Evolutionary conservation across 202 grass and related monocot species (phyloP).

Genomic region (Schoenoplectus triqueter): DNA sequence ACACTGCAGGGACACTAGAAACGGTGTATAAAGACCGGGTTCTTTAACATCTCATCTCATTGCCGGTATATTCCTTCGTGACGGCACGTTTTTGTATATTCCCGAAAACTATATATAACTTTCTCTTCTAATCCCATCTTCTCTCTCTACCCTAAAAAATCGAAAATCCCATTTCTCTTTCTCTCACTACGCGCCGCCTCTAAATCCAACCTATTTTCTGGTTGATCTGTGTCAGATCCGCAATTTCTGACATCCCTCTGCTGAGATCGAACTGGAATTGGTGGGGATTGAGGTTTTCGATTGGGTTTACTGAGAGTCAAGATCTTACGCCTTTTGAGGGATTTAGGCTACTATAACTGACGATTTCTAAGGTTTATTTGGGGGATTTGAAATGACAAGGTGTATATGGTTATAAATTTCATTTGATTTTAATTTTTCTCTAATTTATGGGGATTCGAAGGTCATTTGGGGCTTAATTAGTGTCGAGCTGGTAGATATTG

Average conservation of each 20-base stretch:
- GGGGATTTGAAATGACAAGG: constrained; percentile 16
- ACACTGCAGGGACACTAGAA: background rate
- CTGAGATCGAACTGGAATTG: constrained; percentile 36
- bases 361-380: constrained; percentile 12
- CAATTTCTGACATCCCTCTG: background rate
- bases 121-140: constrained; percentile 44
- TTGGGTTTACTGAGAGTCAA: background rate
- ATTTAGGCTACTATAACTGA: background rate
- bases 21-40: constrained; percentile 21
- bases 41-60: background rate
- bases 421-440: constrained; percentile 11
- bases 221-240: constrained; percentile 46
- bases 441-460: constrained; percentile 9
- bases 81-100: constrained; percentile 64
- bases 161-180: constrained; percentile 49
- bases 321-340: background rate
- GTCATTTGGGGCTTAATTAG: constrained; percentile 24
- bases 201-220: constrained; percentile 11
- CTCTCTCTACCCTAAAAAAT: constrained; percentile 57
- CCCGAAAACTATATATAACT: constrained; percentile 99
- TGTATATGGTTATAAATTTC: background rate
- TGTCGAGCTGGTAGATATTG: constrained; percentile 6
- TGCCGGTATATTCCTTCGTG: constrained; percentile 49
- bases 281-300: constrained; percentile 16
- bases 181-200: constrained; percentile 33